Evolutionary conservation across 2,329 filamentous ascomycete species (phyloP).

Genomic region (Exserohilum rostratum): DNA sequence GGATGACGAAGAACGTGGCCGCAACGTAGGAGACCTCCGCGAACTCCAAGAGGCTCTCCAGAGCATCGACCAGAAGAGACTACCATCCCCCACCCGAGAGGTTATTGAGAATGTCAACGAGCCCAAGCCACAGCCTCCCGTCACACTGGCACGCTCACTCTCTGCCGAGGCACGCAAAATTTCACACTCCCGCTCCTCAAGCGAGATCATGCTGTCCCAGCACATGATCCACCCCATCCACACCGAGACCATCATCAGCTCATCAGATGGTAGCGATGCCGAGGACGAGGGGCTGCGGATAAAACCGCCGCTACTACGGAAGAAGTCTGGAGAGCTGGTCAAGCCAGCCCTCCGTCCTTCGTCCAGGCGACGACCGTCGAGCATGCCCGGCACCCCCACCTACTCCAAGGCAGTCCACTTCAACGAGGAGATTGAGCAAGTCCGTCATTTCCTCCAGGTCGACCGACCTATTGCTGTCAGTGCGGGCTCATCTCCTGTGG

Average conservation of each 20-base stretch:
- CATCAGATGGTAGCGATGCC: conserved; percentile 60
- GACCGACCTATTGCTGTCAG: conserved; percentile 96
- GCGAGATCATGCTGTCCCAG: conserved; percentile 60
- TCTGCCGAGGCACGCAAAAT: conserved; percentile 65
- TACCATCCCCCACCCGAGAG: conserved; percentile 60
- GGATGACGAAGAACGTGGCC: conserved; percentile 78
- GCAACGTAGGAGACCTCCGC: conserved; percentile 54
- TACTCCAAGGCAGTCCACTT: conserved; percentile 99
- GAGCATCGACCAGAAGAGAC: conserved; percentile 72
- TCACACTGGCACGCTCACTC: conserved; percentile 45
- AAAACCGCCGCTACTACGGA: conserved; percentile 93
- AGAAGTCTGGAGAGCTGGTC: conserved; percentile 97
- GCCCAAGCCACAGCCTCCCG: conserved; percentile 22
- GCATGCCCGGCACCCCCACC: conserved; percentile 96
- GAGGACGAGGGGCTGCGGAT: conserved; percentile 62
- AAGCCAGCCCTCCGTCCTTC: conserved; percentile 84
- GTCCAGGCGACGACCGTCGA: conserved; percentile 82
- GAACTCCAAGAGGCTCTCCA: conserved; percentile 84
- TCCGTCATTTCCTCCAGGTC: conserved; percentile 92
- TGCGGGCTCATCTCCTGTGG: conserved; percentile 87
- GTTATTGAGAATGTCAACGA: conserved; percentile 21
- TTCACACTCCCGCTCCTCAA: conserved; percentile 65
- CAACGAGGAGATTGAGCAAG: conserved; percentile 93
- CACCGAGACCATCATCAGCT: conserved; percentile 52
- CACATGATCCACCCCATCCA: conserved; percentile 50